Conservation (phyloP, 2,329 filamentous ascomycete species). For the Alternaria sp. region DNA sequence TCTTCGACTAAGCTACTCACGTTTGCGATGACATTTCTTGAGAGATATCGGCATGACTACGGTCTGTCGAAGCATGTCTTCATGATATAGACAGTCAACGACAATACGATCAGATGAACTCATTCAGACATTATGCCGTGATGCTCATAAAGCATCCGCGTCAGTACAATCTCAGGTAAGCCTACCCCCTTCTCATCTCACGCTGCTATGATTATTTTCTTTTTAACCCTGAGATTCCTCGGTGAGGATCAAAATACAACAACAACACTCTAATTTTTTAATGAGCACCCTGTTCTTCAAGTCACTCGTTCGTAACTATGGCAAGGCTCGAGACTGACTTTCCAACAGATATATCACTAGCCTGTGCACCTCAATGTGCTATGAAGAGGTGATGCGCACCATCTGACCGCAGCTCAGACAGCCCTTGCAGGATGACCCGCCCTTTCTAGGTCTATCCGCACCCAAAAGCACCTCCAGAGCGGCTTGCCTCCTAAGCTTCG, state of each 20-base stretch:
- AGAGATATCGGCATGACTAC: constrained; percentile 26
- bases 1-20: constrained; percentile 57
- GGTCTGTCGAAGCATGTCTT: constrained; percentile 29
- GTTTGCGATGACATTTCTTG: constrained; percentile 25
- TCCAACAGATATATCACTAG: constrained; percentile 20
- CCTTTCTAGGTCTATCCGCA: constrained; percentile 50
- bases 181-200: constrained; percentile 13
- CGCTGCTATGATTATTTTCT: constrained; percentile 63
- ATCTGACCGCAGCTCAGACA: neutral
- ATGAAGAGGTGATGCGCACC: constrained; percentile 3
- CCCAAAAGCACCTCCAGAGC: constrained; percentile 66
- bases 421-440: constrained; percentile 23
- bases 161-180: constrained; percentile 42
- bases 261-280: constrained; percentile 75
- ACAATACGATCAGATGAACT: constrained; percentile 46
- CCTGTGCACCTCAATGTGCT: neutral
- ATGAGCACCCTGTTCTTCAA: constrained; percentile 53
- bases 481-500: constrained; percentile 64
- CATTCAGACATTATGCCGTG: constrained; percentile 22
- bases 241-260: constrained; percentile 67
- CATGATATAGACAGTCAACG: constrained; percentile 40
- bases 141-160: constrained; percentile 30
- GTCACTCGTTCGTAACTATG: neutral
- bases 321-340: constrained; percentile 24
- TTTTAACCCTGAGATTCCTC: constrained; percentile 69